Percentiles rank a stretch among this genome's conserved stretches.
Evolutionary conservation across 768 basidiomycete genomes (phyloP).

Genomic region (Boletus rubescentipes): DNA sequence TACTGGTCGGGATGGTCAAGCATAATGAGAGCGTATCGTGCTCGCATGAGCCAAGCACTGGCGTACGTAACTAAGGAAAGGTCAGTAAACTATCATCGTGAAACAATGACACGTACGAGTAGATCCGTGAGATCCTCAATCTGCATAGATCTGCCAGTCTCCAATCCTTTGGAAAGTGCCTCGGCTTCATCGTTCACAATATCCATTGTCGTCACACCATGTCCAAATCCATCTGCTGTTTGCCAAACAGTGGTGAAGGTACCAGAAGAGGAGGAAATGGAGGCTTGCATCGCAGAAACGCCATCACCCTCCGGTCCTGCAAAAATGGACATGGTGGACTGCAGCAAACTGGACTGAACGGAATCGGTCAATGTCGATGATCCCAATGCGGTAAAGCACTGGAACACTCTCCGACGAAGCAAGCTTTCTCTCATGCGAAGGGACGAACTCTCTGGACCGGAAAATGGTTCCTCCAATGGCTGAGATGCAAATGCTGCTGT

Average conservation of each 20-base stretch:
- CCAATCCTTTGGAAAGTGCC: constrained; percentile 14
- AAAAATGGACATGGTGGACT: constrained; percentile 78
- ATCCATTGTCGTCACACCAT: constrained; percentile 79
- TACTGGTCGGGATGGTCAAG: constrained; percentile 43
- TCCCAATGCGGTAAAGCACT: constrained; percentile 85
- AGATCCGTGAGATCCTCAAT: constrained; percentile 79
- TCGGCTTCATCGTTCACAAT: constrained; percentile 45
- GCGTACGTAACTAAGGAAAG: constrained; percentile 46
- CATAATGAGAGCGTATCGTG: constrained; percentile 80
- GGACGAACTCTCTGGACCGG: constrained; percentile 44
- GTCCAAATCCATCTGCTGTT: constrained; percentile 84
- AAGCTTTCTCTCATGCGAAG: constrained; percentile 80
- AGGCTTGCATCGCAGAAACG: constrained; percentile 86
- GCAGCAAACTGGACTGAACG: constrained; percentile 77
- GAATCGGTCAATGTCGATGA: constrained; percentile 77
- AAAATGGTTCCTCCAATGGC: constrained; percentile 61
- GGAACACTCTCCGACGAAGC: constrained; percentile 80
- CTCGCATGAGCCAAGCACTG: constrained; percentile 81
- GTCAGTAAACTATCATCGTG: neutral
- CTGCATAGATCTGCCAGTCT: constrained; percentile 53
- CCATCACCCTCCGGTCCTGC: constrained; percentile 84
- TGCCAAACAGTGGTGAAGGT: constrained; percentile 86
- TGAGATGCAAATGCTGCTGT: constrained; percentile 78
- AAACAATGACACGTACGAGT: constrained; percentile 50
- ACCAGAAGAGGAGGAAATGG: constrained; percentile 84